Evolutionary conservation across 1,139 yeast species (phyloP).

Genomic region (Saccharomycopsis hybrid): DNA sequence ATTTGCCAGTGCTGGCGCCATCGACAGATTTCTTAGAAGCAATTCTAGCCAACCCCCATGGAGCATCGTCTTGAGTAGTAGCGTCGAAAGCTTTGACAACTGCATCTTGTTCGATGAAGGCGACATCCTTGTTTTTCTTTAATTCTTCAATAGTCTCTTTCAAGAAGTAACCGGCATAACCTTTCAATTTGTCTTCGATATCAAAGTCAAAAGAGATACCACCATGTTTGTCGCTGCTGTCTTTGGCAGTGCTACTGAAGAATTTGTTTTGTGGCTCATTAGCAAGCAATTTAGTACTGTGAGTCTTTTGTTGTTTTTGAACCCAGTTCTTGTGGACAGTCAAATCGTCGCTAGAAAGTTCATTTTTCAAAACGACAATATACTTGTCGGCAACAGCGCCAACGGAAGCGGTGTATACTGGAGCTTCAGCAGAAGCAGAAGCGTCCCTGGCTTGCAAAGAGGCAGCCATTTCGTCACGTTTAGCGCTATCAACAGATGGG

Average conservation of each 20-base stretch:
- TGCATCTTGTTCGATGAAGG: constrained; percentile 76
- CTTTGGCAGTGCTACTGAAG: background rate
- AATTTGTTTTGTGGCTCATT: too few relatives aligned
- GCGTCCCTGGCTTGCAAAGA: background rate
- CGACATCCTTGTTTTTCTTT: constrained; percentile 66
- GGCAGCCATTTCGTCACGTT: background rate
- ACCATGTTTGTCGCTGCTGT: constrained; percentile 10
- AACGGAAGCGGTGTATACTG: background rate
- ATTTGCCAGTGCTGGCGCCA: constrained; percentile 77
- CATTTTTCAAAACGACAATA: constrained; percentile 58
- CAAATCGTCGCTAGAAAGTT: constrained; percentile 42
- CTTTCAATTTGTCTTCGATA: constrained; percentile 47
- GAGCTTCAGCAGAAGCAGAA: background rate
- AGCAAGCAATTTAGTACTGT: too few relatives aligned
- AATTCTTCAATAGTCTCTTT: constrained; percentile 65
- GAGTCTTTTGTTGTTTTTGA: constrained; percentile 19
- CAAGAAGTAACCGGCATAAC: constrained; percentile 73
- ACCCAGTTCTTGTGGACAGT: constrained; percentile 64
- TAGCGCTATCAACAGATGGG: constrained; percentile 5
- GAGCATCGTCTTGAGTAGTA: constrained; percentile 75
- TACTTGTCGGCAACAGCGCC: constrained; percentile 9
- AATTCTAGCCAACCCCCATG: constrained; percentile 95
- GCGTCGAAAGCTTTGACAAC: constrained; percentile 55
- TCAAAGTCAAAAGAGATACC: constrained; percentile 69
- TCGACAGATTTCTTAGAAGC: constrained; percentile 80